Conservation (phyloP, 345 rosid genomes). For the Citrus mangshanensis region DNA sequence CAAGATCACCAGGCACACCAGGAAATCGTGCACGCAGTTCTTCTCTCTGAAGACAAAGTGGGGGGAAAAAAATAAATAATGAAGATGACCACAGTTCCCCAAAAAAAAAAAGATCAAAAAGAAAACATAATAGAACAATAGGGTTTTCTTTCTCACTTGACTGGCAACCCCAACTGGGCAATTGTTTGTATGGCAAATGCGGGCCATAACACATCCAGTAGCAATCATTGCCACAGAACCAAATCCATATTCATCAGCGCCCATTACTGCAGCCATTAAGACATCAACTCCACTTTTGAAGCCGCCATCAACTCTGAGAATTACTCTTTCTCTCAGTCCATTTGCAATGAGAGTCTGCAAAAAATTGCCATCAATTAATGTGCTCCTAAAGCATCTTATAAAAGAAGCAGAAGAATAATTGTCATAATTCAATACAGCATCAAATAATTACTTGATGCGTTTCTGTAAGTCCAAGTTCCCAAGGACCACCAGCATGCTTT, state of each 20-base stretch:
- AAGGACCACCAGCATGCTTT: slow-evolving; percentile 99
- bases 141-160: slow-evolving; percentile 54
- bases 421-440: neutral
- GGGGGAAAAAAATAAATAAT: neutral
- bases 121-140: slow-evolving; percentile 9
- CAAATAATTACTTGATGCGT: slow-evolving; percentile 70
- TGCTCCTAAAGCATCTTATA: slow-evolving; percentile 1
- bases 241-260: slow-evolving; percentile 98
- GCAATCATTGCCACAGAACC: slow-evolving; percentile 99
- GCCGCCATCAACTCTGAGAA: slow-evolving; percentile 96
- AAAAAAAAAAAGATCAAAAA: slow-evolving; percentile 2
- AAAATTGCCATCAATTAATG: slow-evolving; percentile 19
- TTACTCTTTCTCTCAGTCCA: slow-evolving; percentile 97
- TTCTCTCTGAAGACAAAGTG: slow-evolving; percentile 58
- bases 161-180: slow-evolving; percentile 99
- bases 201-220: slow-evolving; percentile 99
- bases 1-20: slow-evolving; percentile 99
- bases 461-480: slow-evolving; percentile 98
- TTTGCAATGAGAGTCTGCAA: slow-evolving; percentile 83
- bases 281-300: slow-evolving; percentile 95
- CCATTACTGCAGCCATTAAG: slow-evolving; percentile 93
- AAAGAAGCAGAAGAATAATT: slow-evolving; percentile 8
- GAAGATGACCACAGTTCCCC: slow-evolving; percentile 6
- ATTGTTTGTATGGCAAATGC: slow-evolving; percentile 98
- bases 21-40: slow-evolving; percentile 98